Conservation (phyloP, 495 filamentous ascomycete species). For the Talaromyces adpressus region DNA sequence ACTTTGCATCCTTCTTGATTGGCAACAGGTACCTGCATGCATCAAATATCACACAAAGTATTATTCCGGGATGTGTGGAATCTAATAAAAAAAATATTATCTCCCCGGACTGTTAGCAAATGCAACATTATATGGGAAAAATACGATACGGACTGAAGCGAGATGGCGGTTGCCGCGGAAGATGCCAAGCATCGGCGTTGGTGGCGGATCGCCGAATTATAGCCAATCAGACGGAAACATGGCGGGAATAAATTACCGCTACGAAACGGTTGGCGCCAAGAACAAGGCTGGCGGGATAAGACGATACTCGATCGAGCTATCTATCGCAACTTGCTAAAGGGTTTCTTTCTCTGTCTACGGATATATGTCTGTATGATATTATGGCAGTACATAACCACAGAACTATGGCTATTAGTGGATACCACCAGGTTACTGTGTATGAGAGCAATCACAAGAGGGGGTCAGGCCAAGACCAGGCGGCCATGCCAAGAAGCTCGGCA, state of each 20-base stretch:
- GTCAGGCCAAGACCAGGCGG: neutral
- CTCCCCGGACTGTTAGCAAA: neutral
- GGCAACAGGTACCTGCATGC: neutral
- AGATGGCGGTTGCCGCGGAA: neutral
- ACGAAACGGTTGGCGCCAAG: neutral
- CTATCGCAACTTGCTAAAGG: neutral
- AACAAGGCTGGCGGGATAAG: neutral
- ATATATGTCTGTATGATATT: neutral
- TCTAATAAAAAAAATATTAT: neutral
- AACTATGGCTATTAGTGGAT: too few relatives aligned
- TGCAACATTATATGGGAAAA: too few relatives aligned
- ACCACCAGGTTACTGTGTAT: too few relatives aligned
- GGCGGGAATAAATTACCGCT: neutral
- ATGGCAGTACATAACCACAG: neutral
- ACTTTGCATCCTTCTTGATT: neutral
- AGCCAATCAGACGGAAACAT: neutral
- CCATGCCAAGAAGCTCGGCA: slow-evolving; percentile 3
- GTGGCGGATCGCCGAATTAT: neutral
- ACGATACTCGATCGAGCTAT: neutral
- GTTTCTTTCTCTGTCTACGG: neutral
- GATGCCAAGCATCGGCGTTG: neutral
- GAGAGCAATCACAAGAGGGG: too few relatives aligned
- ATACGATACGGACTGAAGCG: neutral
- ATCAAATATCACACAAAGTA: neutral
- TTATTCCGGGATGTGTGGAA: neutral